phyloP scores from a whole-genome alignment of 202 grass and related monocot genomes.

The Musa balbisiana region DNA sequence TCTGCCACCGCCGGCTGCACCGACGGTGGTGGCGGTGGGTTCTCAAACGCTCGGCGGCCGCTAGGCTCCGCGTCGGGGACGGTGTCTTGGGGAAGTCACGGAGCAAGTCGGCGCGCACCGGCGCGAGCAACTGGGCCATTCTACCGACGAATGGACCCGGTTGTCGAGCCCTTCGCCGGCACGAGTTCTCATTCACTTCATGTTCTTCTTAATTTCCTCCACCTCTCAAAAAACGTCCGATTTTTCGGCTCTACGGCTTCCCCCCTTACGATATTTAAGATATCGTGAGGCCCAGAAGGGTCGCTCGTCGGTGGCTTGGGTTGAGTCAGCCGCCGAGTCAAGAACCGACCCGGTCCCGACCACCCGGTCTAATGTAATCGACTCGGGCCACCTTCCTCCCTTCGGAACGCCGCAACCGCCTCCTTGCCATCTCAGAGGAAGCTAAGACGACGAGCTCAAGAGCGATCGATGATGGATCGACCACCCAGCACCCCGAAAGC shows the following conservation, averaged over 20 bases:
- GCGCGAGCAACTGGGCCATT: constrained; percentile 67
- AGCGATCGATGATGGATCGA: neutral
- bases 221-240: neutral
- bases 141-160: neutral
- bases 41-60: neutral
- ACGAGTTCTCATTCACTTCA: too few relatives aligned
- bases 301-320: too few relatives aligned
- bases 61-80: constrained; percentile 30
- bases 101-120: constrained; percentile 44
- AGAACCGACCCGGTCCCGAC: too few relatives aligned
- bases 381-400: neutral
- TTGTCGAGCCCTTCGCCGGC: too few relatives aligned
- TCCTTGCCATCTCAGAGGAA: too few relatives aligned
- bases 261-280: neutral
- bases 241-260: neutral
- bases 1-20: constrained; percentile 1
- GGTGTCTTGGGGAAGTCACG: constrained; percentile 43
- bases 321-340: too few relatives aligned
- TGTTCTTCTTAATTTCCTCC: neutral
- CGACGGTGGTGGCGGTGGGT: neutral
- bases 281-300: neutral
- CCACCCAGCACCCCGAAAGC: constrained; percentile 14
- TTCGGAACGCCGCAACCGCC: neutral
- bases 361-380: neutral
- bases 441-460: neutral